These are phyloP conservation scores for Begonia masoniana DNA, from an alignment of 306 rosid genomes.

Conservation along the genomic window DNA sequence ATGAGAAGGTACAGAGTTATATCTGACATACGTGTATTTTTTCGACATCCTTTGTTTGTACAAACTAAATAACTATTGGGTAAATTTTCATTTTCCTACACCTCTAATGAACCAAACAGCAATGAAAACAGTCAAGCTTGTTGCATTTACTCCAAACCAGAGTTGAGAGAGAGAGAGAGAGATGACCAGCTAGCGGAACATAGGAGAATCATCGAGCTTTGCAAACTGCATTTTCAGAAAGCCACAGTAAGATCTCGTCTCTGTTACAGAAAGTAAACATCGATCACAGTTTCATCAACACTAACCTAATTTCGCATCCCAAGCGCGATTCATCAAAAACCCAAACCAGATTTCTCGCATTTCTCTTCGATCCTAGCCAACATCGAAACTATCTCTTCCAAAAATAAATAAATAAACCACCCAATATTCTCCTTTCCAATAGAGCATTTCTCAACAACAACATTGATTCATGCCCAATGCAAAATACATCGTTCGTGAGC, in stretches of 20 bases:
- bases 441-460: background rate
- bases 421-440: background rate
- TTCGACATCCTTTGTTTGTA: slow-evolving; percentile 99
- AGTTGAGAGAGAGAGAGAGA: background rate
- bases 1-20: background rate
- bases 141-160: background rate
- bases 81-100: background rate
- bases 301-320: slow-evolving; percentile 9
- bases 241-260: slow-evolving; percentile 4
- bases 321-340: slow-evolving; percentile 2
- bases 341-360: slow-evolving; percentile 27
- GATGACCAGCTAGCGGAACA: slow-evolving; percentile 98
- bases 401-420: background rate
- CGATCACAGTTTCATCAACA: slow-evolving; percentile 7
- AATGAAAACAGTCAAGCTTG: background rate
- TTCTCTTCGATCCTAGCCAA: slow-evolving; percentile 16
- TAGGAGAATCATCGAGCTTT: slow-evolving; percentile 98
- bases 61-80: too few relatives aligned
- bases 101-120: background rate
- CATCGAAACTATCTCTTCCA: slow-evolving; percentile 8
- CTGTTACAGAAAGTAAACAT: slow-evolving; percentile 3
- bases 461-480: too few relatives aligned
- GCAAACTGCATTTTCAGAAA: slow-evolving; percentile 70
- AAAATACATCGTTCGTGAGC: too few relatives aligned
- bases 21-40: slow-evolving; percentile 72